Evolutionary conservation across 345 rosid species (phyloP), one percentile per base, ranked within the genome.

Genomic region (Ceriops decandra): DNA sequence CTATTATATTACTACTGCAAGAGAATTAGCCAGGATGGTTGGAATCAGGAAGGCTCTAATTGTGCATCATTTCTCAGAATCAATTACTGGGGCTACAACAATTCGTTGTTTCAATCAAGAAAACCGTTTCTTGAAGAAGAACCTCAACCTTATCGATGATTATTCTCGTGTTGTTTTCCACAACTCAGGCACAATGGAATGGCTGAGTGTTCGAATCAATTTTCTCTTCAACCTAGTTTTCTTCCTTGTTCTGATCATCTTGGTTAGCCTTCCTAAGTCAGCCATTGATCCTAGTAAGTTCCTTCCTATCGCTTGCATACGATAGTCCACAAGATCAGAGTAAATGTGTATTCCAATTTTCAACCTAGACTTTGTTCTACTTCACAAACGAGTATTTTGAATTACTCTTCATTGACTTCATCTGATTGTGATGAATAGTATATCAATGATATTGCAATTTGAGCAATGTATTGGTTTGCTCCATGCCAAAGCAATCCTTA

Each of bases 1-100:
- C 52, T 90, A 89, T 74, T 93, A 93, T 81, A 88, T 87, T 69
- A 75, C 90, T 46, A 79, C 92, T 11, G 96, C 98, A 10, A 84
- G 98, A 72, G 97, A 93, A 80, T 80, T 93, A 28, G 96, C 96
- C 21, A 84, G 97, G 82, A 81, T 93, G 91, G 76, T 88, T 75
- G 96, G 92, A 57, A 81, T 80, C 63, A 80, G 82, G 69, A 91
- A 92, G 76, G 88, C 96, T 46, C 95, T 97, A 47, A 71, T 93
- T 63, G 79, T 91, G 70, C 93, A 93, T 63, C 96, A 89, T 68
- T 93, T 89, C 76, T 88, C 95, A 6, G 98, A 93, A 79, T 81
- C 97, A 7, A 83, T 88, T 27, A 21, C 87, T 9, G 97, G 97
- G 24, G 92, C 83, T 9, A 81, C 85, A 67, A 85, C 93, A 6